Evolutionary conservation across 1,284 basidiomycete species (phyloP).

Genomic region (Ceratobasidium sp.): DNA sequence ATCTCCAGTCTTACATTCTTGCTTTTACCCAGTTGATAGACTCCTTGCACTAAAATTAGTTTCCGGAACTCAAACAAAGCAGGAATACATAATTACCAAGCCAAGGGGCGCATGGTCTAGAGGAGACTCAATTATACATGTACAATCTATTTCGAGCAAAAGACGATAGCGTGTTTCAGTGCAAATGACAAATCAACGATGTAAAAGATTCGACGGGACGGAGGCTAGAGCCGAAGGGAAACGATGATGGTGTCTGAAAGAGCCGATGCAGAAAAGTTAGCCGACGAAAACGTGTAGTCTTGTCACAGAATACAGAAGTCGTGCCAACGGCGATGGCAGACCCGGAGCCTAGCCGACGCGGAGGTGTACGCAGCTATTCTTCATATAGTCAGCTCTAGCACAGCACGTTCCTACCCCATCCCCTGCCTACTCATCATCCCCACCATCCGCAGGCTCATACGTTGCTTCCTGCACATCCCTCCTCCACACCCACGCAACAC

Average conservation of each 20-base stretch:
- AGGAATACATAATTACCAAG: conserved; percentile 1
- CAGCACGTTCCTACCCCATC: background rate
- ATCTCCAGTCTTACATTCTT: background rate
- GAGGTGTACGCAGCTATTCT: background rate
- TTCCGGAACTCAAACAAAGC: background rate
- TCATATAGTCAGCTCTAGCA: background rate
- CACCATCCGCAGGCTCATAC: conserved; percentile 86
- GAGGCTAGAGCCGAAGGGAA: background rate
- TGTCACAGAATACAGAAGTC: background rate
- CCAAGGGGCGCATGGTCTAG: background rate
- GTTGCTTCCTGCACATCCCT: conserved; percentile 82
- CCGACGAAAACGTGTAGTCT: background rate
- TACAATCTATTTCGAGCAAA: conserved; percentile 21
- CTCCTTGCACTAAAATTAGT: too few species aligned
- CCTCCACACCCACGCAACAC: conserved; percentile 73
- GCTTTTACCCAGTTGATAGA: background rate
- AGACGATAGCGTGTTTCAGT: background rate
- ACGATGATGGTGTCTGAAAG: background rate
- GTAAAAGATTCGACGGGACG: background rate
- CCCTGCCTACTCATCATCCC: conserved; percentile 68
- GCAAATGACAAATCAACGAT: background rate
- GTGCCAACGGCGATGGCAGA: background rate
- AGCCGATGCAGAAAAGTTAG: background rate
- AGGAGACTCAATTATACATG: conserved; percentile 22
- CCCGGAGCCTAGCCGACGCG: background rate